Evolutionary conservation across 2,329 filamentous ascomycete species (phyloP), one percentile per base, ranked within the genome.

Genomic region (Neopestalotiopsis sp.): DNA sequence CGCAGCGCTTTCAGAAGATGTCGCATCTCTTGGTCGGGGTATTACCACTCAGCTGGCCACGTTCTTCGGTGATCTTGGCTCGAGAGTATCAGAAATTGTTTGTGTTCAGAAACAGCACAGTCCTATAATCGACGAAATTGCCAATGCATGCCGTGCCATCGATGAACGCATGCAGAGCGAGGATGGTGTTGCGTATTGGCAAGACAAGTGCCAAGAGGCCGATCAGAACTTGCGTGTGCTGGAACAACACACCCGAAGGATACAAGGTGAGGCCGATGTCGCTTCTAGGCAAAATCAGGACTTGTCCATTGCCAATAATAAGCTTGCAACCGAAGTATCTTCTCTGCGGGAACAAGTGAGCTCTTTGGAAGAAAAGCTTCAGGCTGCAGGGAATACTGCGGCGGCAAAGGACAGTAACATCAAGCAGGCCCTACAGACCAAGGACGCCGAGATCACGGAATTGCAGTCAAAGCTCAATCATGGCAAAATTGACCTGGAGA

Each of bases 1-100:
- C 13, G 53, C 64, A 24, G 58, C 24, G 10, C 13, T 67, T 4
- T 24, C 56, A 57, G 42, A 62, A 61, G 32, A 57, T 68, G 6
- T 38, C 5, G 20, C 57, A 32, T 57, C 45, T 5, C 14, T 28
- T 20, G 13, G 40, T 10, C 17, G 40, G 53, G 32, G 42, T 20
- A 10, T 62, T 5, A 38, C 34, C 12, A 38, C 17, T 7, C 20
- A 12, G 7, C 14, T 61, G 6, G 14, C 30, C 17, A 24, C 56
- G 13, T 17, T 57, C 3, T 30, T 61, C n/a, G 30, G 61, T n/a
- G 20, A 63, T 20, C 6, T 61, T 13, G 30, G 34, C 17, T 42
- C 59, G n/a, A 38, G 30, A 13, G 13, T 61, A 5, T 20, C 34
- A 30, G n/a, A 61, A 17, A 20, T 40, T 40, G 59, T 20, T 20